These are phyloP conservation scores for Hericium alpestre DNA, from an alignment of 768 basidiomycete genomes.

Conservation along the genomic window DNA sequence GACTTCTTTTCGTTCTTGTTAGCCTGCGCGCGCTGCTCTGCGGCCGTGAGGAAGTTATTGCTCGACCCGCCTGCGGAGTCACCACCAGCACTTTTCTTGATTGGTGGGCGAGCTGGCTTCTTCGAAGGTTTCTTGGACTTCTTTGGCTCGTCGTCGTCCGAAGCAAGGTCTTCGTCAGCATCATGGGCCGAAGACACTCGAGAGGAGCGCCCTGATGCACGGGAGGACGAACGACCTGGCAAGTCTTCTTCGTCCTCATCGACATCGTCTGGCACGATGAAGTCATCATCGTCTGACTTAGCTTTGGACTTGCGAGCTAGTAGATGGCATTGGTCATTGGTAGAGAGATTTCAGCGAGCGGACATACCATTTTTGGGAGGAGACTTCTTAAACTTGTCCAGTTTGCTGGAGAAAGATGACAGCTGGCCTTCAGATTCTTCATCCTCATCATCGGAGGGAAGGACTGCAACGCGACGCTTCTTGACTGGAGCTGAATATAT, in stretches of 20 bases:
- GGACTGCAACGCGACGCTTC: constrained; percentile 47
- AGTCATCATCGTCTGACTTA: constrained; percentile 50
- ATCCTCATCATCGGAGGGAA: constrained; percentile 37
- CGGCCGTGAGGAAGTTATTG: constrained; percentile 64
- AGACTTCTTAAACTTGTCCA: constrained; percentile 59
- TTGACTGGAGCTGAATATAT: constrained; percentile 37
- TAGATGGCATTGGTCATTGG: neutral
- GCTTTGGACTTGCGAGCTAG: constrained; percentile 28
- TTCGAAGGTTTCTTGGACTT: constrained; percentile 29
- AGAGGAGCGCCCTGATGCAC: constrained; percentile 35
- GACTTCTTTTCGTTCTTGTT: constrained; percentile 80
- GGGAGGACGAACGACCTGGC: constrained; percentile 35
- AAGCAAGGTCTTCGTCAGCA: constrained; percentile 30
- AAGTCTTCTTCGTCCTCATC: constrained; percentile 30
- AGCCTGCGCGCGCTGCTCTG: constrained; percentile 63
- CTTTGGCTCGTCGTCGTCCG: constrained; percentile 20
- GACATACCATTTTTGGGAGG: constrained; percentile 42
- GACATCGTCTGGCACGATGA: constrained; percentile 56
- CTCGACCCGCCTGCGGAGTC: constrained; percentile 15
- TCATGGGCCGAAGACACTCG: constrained; percentile 13
- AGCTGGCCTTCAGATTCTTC: constrained; percentile 26
- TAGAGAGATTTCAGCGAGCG: neutral
- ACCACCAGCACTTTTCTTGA: constrained; percentile 22
- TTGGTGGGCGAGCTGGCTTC: constrained; percentile 18
- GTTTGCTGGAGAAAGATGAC: constrained; percentile 43